phyloP scores from a whole-genome alignment of 768 basidiomycete species.

The Serendipita sp. region DNA sequence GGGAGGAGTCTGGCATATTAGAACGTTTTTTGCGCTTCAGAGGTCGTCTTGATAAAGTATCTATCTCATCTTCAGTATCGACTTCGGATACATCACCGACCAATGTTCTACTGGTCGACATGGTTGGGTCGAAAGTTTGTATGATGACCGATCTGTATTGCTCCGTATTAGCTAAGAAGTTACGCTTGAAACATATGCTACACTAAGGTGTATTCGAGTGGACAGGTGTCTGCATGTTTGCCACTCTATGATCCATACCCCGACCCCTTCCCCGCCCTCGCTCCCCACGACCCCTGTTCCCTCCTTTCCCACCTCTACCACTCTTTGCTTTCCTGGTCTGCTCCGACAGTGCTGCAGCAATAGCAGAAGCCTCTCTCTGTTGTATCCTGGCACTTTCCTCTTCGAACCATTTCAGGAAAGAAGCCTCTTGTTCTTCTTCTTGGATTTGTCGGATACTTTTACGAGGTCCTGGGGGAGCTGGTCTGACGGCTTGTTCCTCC shows the following conservation, averaged over 20 bases:
- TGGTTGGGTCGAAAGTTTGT: not conserved
- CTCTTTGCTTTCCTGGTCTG: not conserved
- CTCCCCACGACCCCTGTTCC: not conserved
- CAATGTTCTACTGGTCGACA: not conserved
- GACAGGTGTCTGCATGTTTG: no score
- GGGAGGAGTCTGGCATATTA: not conserved
- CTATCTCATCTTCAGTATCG: not conserved
- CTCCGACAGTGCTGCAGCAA: not conserved
- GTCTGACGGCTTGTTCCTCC: conserved; percentile 33
- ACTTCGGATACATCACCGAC: not conserved
- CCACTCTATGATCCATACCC: not conserved
- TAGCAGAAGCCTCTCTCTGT: not conserved
- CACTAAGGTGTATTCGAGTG: no score
- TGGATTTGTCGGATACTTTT: conserved; percentile 70
- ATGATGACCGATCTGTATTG: no score
- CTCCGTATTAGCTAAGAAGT: no score
- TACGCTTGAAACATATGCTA: not conserved
- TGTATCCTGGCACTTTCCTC: conserved; percentile 32
- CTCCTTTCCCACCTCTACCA: not conserved
- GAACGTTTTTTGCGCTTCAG: not conserved
- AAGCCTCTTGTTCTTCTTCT: conserved; percentile 66
- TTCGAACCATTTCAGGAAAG: conserved; percentile 82
- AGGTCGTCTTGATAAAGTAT: not conserved
- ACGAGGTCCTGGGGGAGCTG: conserved; percentile 29
- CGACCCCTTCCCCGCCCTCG: not conserved